Evolutionary conservation across 2,329 filamentous ascomycete genomes (phyloP).

Genomic region (Colletotrichum zoysiae): DNA sequence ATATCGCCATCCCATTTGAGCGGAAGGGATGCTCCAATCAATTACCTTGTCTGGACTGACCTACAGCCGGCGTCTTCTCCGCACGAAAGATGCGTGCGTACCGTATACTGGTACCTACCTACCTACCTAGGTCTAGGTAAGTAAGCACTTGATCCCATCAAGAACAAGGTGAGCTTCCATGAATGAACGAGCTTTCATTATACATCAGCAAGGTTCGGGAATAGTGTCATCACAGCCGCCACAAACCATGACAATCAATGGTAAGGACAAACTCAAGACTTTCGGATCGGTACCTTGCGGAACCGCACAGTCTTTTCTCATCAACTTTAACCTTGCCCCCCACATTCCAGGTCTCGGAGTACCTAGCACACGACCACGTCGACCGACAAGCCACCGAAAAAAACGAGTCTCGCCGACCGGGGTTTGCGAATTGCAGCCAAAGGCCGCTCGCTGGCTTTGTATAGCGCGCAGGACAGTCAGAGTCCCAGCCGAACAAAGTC

Average conservation of each 20-base stretch:
- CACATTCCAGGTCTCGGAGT: conserved; percentile 3
- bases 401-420: background rate
- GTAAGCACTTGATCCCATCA: background rate
- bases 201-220: background rate
- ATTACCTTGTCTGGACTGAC: conserved; percentile 8
- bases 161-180: background rate
- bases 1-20: background rate
- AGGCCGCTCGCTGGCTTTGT: background rate
- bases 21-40: conserved; percentile 7
- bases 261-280: background rate
- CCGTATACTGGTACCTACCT: too few relatives aligned
- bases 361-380: background rate
- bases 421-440: background rate
- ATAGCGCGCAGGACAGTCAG: background rate
- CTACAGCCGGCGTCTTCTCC: conserved; percentile 12
- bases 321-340: background rate
- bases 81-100: background rate
- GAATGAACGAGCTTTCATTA: background rate
- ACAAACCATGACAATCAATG: background rate
- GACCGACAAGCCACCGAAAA: background rate
- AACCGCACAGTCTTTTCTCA: background rate
- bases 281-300: background rate
- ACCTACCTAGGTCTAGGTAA: too few relatives aligned
- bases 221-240: background rate
- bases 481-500: too few relatives aligned